These are phyloP conservation scores for Gardenia jasminoides DNA, from an alignment of 257 asterid species.

Conservation along the genomic window DNA sequence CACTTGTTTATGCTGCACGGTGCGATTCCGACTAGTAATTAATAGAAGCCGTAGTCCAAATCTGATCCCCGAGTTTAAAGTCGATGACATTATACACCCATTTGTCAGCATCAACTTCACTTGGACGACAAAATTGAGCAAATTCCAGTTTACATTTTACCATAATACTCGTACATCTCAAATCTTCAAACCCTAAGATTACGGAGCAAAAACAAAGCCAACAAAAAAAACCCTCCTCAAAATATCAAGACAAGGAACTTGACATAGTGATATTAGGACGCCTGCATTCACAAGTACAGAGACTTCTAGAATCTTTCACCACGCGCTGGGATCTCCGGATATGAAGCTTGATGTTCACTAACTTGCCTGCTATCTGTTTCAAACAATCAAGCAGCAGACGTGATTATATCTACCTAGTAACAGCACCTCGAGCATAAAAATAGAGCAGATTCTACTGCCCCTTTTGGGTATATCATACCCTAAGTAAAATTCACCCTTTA, in stretches of 20 bases:
- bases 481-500: no score
- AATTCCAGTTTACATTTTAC: background rate
- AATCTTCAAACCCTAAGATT: background rate
- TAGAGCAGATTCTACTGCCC: no score
- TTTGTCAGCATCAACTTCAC: background rate
- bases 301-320: slow-evolving; percentile 76
- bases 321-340: slow-evolving; percentile 78
- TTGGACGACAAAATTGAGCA: background rate
- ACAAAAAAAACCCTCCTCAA: slow-evolving; percentile 3
- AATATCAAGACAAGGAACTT: slow-evolving; percentile 37
- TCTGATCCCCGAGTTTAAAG: background rate
- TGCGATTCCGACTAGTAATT: no score
- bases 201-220: background rate
- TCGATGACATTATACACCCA: background rate
- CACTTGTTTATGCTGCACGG: no score
- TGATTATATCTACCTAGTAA: background rate
- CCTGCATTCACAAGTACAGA: slow-evolving; percentile 80
- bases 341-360: slow-evolving; percentile 84
- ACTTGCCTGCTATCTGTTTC: slow-evolving; percentile 81
- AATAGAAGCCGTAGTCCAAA: no score
- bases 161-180: background rate
- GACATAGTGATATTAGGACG: slow-evolving; percentile 61
- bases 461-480: no score
- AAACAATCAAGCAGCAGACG: slow-evolving; percentile 14
- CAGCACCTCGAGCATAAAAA: slow-evolving; percentile 3